These are phyloP conservation scores for Mercurialis annua DNA, from an alignment of 345 rosid genomes.

Conservation along the genomic window DNA sequence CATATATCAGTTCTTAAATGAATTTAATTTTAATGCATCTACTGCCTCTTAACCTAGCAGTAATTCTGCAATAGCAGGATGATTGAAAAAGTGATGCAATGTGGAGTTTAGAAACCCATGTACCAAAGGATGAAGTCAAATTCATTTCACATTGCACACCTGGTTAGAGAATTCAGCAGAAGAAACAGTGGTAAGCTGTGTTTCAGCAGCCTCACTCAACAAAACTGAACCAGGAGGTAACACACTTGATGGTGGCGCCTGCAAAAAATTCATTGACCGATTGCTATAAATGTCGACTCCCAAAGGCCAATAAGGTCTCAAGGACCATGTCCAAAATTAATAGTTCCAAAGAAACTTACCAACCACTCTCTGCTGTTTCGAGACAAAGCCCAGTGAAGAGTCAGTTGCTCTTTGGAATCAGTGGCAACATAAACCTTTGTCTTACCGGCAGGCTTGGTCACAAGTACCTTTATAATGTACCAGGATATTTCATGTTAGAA, in stretches of 20 bases:
- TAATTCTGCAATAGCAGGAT: background rate
- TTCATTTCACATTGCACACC: constrained; percentile 38
- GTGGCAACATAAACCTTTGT: constrained; percentile 63
- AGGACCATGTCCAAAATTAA: constrained; percentile 1
- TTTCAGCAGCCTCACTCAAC: constrained; percentile 54
- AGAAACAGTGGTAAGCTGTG: constrained; percentile 43
- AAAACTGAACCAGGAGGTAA: constrained; percentile 75
- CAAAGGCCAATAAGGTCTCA: constrained; percentile 2
- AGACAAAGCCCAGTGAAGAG: constrained; percentile 97
- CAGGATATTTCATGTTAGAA: constrained; percentile 19
- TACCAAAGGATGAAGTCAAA: constrained; percentile 14
- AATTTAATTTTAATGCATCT: background rate
- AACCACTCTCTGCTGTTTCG: constrained; percentile 78
- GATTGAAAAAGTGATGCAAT: background rate
- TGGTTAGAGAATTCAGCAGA: constrained; percentile 51
- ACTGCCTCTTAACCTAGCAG: background rate
- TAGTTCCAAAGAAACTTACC: constrained; percentile 51
- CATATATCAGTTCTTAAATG: background rate
- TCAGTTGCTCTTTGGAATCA: constrained; percentile 62
- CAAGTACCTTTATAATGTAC: constrained; percentile 55
- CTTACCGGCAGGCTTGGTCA: constrained; percentile 61
- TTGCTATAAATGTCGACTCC: constrained; percentile 11
- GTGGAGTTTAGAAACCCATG: constrained; percentile 9
- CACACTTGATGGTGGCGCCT: constrained; percentile 70
- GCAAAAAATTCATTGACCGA: constrained; percentile 39